Base-by-base conservation (phyloP, 108 stramenopile species). In the Ochromonas danica region DNA sequence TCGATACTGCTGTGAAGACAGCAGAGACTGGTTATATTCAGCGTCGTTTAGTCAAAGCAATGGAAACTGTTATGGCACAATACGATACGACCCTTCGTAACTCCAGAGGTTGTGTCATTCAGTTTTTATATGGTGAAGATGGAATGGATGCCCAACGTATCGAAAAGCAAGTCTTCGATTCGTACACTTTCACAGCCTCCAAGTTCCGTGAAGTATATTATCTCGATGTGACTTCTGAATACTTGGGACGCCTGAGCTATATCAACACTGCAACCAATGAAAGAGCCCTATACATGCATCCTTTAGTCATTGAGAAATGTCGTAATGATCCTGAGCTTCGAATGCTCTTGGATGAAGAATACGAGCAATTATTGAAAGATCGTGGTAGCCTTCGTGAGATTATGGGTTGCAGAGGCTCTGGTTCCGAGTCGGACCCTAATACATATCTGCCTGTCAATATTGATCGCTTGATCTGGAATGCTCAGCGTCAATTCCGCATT, bases 121-220 rank as follows among this genome's bases (percentile, higher is more conserved):
- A 99, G 82, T 99, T 99, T 85, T 85, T 97, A 63, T 99, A 98
- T 83, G 98, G 98, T 72, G 98, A 99, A 84, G 98, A 99, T 84
- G 98, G 98, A 25, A 98, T 98, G 97, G 96, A 99, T 86, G 98
- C 94, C 27, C 94, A 94, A 30, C 97, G 93, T 91, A 95, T 99
- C 42, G 98, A 99, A 85, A 90, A 93, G 40, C 97, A 98, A 87
- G 81, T 88, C 30, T 96, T 97, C 77, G 91, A 94, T 61, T 88
- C 90, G 43, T 86, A 96, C n/a, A 90, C 87, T 31, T 79, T 94
- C 75, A 87, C 86, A 22, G 90, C 92, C 80, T 61, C 61, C 33
- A 89, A 94, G 43, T 92, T 99, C 79, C 88, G 93, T 72, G 78
- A 91, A 39, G 41, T 28, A 0, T 90, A 86, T 81, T 80, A 83